phyloP scores from a whole-genome alignment of 169 alveolate species.

The Blepharisma undulans region DNA sequence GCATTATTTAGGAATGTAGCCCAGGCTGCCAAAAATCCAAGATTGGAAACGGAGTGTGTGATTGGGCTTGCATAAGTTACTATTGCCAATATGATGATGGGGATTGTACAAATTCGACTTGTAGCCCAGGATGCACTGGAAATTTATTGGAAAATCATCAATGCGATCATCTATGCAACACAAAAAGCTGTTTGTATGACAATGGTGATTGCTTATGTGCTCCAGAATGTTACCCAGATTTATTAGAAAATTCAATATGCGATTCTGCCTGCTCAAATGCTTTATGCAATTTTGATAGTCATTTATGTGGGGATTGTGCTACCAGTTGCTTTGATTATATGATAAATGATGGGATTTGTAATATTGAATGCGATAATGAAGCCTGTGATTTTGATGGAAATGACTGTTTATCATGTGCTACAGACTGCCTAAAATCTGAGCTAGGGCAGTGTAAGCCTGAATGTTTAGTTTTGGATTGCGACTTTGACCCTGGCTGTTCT shows the following conservation, averaged over 20 bases:
- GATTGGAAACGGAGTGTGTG: slow-evolving; percentile 14
- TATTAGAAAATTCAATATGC: not conserved
- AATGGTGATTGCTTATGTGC: not conserved
- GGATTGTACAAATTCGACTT: not conserved
- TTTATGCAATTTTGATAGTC: not conserved
- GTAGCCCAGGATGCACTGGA: not conserved
- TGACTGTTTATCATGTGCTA: not conserved
- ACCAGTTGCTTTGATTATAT: not conserved
- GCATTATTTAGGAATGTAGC: not conserved
- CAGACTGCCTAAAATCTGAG: not conserved
- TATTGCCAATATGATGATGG: not conserved
- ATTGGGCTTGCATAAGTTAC: not conserved
- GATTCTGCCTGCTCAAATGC: not conserved
- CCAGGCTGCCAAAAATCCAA: not conserved
- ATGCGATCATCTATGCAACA: not conserved
- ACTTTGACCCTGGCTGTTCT: not conserved
- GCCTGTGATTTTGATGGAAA: slow-evolving; percentile 4
- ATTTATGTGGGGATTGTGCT: not conserved
- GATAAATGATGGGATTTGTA: not conserved
- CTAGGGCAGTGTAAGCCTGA: not conserved
- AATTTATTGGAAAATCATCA: not conserved
- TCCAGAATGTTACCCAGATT: not conserved
- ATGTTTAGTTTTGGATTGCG: not conserved
- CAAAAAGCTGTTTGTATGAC: not conserved
- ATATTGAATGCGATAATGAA: not conserved